Evolutionary conservation across 1,284 basidiomycete species (phyloP).

Genomic region (Cerioporus squamosus): DNA sequence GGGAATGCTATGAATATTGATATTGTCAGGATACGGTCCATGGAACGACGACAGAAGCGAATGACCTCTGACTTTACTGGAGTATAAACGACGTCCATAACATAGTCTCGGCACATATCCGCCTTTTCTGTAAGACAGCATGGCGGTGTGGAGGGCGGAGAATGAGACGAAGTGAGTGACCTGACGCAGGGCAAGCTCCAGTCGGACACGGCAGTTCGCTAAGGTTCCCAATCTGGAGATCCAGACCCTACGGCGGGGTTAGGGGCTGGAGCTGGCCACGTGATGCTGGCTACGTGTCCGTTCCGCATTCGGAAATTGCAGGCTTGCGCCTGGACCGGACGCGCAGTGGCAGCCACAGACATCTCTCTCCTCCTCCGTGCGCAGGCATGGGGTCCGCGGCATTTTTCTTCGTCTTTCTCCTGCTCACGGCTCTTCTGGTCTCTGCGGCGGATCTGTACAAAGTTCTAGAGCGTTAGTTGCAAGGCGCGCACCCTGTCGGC

Average conservation of each 20-base stretch:
- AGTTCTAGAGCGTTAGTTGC: slow-evolving; percentile 67
- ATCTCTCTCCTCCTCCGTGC: background rate
- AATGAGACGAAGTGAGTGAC: background rate
- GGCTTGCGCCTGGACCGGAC: background rate
- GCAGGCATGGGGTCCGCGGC: slow-evolving; percentile 22
- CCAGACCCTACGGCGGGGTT: slow-evolving; percentile 10
- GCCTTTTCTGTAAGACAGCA: slow-evolving; percentile 10
- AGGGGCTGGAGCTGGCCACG: slow-evolving; percentile 7
- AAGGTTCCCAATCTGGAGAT: background rate
- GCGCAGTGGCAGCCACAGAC: background rate
- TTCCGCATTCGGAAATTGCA: slow-evolving; percentile 9
- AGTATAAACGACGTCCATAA: slow-evolving; percentile 26
- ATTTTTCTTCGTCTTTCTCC: slow-evolving; percentile 31
- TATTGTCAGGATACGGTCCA: background rate
- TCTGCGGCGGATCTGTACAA: slow-evolving; percentile 78
- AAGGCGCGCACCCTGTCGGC: slow-evolving; percentile 36
- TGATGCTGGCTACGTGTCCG: slow-evolving; percentile 22
- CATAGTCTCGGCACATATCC: background rate
- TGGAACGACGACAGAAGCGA: background rate
- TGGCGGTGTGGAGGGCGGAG: background rate
- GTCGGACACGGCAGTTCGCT: too few relatives aligned
- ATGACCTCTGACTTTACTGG: slow-evolving; percentile 51
- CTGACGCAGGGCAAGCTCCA: background rate
- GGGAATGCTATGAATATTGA: slow-evolving; percentile 45
- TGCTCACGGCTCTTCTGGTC: slow-evolving; percentile 52